Conservation (phyloP, 148 eudicot species). For the Cornus florida region DNA sequence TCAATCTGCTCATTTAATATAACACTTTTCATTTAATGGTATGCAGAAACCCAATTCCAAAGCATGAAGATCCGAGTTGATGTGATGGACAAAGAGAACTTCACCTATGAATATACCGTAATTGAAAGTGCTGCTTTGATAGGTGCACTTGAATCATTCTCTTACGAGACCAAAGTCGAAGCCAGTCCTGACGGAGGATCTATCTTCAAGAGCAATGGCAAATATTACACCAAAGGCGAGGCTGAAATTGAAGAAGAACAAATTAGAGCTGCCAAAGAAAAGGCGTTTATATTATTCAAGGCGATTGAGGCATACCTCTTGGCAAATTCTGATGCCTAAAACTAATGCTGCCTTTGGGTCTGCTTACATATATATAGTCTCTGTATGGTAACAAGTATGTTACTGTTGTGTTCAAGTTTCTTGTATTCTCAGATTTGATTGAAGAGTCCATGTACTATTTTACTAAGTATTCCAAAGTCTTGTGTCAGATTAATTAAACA, state of each 20-base stretch:
- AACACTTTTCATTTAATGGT: too few relatives aligned
- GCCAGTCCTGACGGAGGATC: slow-evolving; percentile 12
- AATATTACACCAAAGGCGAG: slow-evolving; percentile 6
- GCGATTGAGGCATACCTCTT: slow-evolving; percentile 21
- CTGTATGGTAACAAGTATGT: not conserved
- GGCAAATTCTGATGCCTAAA: slow-evolving; percentile 15
- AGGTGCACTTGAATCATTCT: not conserved
- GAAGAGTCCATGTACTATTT: not conserved
- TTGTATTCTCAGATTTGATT: not conserved
- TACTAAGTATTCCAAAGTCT: too few relatives aligned
- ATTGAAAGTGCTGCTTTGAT: slow-evolving; percentile 5
- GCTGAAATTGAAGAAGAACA: slow-evolving; percentile 9
- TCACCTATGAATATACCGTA: slow-evolving; percentile 9
- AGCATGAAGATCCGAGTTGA: slow-evolving; percentile 10
- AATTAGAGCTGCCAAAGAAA: slow-evolving; percentile 3
- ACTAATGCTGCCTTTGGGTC: not conserved
- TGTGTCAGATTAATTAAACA: too few relatives aligned
- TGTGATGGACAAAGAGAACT: slow-evolving; percentile 11
- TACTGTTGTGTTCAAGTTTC: too few relatives aligned
- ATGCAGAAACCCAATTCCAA: not conserved
- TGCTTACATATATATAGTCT: not conserved
- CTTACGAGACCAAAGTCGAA: not conserved
- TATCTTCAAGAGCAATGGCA: slow-evolving; percentile 10
- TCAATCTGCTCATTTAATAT: too few relatives aligned
- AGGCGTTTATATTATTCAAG: slow-evolving; percentile 8